phyloP scores from a whole-genome alignment of 179 eudicot genomes.

The Gypsophila paniculata region DNA sequence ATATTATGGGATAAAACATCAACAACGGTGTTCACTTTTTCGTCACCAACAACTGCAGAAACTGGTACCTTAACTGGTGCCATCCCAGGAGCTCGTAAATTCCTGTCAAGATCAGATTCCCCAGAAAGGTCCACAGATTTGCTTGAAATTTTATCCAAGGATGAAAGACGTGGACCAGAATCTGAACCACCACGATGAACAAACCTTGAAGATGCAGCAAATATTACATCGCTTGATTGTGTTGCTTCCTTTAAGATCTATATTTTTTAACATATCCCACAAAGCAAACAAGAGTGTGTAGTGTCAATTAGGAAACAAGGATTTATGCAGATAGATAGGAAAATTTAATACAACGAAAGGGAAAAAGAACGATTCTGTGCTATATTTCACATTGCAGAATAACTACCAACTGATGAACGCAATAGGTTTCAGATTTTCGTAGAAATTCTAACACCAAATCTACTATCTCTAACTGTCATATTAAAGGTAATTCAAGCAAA shows the following conservation, averaged over 20 bases:
- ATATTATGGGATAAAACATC: constrained; percentile 9
- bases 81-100: constrained; percentile 10
- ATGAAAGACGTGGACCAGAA: constrained; percentile 10
- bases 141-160: constrained; percentile 14
- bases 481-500: neutral
- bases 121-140: constrained; percentile 21
- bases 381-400: neutral
- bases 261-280: constrained; percentile 5
- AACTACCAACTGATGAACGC: neutral
- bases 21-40: constrained; percentile 8
- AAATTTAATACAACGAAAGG: neutral
- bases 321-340: neutral
- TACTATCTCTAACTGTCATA: neutral
- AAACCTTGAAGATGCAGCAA: neutral
- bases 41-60: constrained; percentile 6
- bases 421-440: neutral
- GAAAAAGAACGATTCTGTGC: neutral
- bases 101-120: constrained; percentile 6
- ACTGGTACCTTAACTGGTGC: constrained; percentile 20
- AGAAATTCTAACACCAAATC: neutral
- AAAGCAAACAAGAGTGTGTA: neutral
- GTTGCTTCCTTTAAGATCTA: neutral
- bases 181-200: constrained; percentile 18
- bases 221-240: neutral
- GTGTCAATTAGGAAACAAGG: constrained; percentile 9